These are phyloP conservation scores for Volvox africanus DNA, from an alignment of 139 green algal genomes.

Conservation along the genomic window DNA sequence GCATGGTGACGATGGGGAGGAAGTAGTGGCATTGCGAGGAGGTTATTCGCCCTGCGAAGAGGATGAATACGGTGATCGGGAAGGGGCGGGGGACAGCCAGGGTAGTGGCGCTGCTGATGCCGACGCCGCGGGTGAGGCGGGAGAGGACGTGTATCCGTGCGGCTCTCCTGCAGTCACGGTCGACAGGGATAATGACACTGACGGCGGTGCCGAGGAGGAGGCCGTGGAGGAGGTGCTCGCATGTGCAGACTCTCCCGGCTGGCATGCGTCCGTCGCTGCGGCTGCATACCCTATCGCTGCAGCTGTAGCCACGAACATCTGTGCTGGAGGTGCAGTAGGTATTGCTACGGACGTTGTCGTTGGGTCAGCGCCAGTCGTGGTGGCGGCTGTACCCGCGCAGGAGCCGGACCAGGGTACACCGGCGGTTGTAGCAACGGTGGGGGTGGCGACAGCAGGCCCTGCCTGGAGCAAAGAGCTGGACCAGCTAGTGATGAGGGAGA, in stretches of 20 bases:
- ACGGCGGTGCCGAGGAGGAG: neutral
- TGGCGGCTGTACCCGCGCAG: neutral
- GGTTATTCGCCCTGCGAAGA: neutral
- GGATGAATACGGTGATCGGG: neutral
- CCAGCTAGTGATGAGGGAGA: conserved; percentile 14
- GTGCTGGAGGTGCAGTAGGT: neutral
- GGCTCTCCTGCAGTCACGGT: neutral
- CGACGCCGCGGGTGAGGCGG: neutral
- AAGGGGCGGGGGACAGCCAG: neutral
- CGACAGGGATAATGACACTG: neutral
- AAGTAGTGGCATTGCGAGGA: neutral
- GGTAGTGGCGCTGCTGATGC: neutral
- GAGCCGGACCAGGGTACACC: neutral
- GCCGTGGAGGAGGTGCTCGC: neutral
- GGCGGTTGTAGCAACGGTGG: neutral
- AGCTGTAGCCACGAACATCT: neutral
- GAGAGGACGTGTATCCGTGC: neutral
- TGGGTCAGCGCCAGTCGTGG: too few species aligned
- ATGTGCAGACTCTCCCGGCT: neutral
- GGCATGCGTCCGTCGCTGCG: too few species aligned
- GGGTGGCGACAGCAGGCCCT: neutral
- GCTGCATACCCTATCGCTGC: neutral
- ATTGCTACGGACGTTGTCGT: neutral
- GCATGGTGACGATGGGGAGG: neutral
- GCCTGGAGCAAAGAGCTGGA: conserved; percentile 36